phyloP scores from a whole-genome alignment of 129 eudicot species.

The sunflower (Helianthus annuus) region HanXRQr2.0-SUNRISE NC_035446.2:141494699-141495198 shows the following conservation, averaged over 20 bases:
- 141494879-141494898: constrained; percentile 18
- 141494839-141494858: constrained; percentile 10
- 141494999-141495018: constrained; percentile 1
- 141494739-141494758: constrained; percentile 65
- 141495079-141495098: neutral
- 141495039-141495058: no score
- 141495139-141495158: constrained; percentile 60
- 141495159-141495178: constrained; percentile 74
- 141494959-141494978: constrained; percentile 69
- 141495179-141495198: constrained; percentile 83
- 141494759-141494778: constrained; percentile 84
- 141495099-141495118: neutral
- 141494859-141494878: constrained; percentile 6
- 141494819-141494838: constrained; percentile 21
- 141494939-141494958: constrained; percentile 76
- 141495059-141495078: neutral
- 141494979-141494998: constrained; percentile 3
- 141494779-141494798: constrained; percentile 80
- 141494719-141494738: constrained; percentile 46
- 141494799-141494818: constrained; percentile 60
- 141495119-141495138: constrained; percentile 45
- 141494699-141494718: neutral
- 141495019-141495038: neutral
- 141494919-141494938: constrained; percentile 66
- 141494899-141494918: constrained; percentile 65